phyloP scores from a whole-genome alignment of 2,329 filamentous ascomycete genomes.

The Eurotiales sp. region DNA sequence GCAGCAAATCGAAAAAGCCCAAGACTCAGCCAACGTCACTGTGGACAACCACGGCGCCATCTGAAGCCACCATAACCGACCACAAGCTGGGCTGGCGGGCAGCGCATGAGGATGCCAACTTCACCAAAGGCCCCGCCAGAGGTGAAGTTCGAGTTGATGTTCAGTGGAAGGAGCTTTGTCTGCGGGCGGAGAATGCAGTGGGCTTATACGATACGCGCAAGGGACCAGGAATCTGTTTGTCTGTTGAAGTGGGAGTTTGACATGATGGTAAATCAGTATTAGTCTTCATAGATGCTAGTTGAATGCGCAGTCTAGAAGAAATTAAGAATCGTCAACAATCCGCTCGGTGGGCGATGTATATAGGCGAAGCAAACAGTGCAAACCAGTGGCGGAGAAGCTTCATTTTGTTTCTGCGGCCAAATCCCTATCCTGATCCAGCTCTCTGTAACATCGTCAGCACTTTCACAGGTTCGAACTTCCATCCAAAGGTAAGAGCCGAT shows the following conservation, averaged over 20 bases:
- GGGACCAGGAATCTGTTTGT: slow-evolving; percentile 30
- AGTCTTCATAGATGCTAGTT: no score
- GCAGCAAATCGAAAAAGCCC: neutral
- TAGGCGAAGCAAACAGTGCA: slow-evolving; percentile 21
- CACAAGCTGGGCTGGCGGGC: slow-evolving; percentile 29
- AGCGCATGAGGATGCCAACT: slow-evolving; percentile 15
- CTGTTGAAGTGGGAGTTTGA: slow-evolving; percentile 27
- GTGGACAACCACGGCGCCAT: slow-evolving; percentile 8
- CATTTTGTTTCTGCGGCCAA: neutral
- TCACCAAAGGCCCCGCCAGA: slow-evolving; percentile 6
- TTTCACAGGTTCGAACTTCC: neutral
- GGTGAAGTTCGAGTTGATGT: slow-evolving; percentile 31
- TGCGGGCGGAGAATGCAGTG: slow-evolving; percentile 42
- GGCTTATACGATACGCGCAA: slow-evolving; percentile 43
- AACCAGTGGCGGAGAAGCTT: slow-evolving; percentile 13
- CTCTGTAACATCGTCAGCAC: neutral
- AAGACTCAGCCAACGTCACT: slow-evolving; percentile 19
- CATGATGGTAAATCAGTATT: no score
- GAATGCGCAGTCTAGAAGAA: no score
- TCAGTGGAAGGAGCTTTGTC: slow-evolving; percentile 35
- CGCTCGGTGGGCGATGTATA: no score
- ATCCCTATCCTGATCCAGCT: no score
- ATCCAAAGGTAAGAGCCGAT: neutral
- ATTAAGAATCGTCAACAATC: no score
- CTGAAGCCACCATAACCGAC: slow-evolving; percentile 22